Evolutionary conservation across 352 stramenopile genomes (phyloP).

Genomic region (Phytophthora rubi): DNA sequence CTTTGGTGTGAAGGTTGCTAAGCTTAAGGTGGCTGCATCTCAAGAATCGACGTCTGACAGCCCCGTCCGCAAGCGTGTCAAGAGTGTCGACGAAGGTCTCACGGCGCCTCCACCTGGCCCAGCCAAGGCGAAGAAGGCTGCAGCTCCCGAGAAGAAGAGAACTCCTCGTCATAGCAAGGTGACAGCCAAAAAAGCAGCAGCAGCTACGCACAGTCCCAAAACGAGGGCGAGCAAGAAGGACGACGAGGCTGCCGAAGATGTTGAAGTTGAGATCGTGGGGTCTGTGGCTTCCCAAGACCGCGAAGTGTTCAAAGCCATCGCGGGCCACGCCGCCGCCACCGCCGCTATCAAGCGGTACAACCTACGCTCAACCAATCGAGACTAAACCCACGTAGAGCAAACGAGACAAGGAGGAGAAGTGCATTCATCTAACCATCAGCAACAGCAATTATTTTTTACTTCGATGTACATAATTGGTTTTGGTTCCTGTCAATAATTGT

Average conservation of each 20-base stretch:
- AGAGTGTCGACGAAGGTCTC: conserved; percentile 24
- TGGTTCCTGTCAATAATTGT: not conserved
- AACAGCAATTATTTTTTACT: not conserved
- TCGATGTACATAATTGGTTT: too few relatives aligned
- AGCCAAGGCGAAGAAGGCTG: conserved; percentile 23
- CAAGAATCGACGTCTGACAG: conserved; percentile 26
- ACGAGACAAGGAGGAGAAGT: not conserved
- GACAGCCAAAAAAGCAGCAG: conserved; percentile 18
- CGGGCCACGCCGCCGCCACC: conserved; percentile 63
- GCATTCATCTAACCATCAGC: not conserved
- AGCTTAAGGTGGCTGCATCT: conserved; percentile 6
- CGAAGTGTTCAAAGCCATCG: conserved; percentile 63
- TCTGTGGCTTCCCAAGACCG: conserved; percentile 49
- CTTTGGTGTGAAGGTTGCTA: conserved; percentile 15
- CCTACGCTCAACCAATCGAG: conserved; percentile 39
- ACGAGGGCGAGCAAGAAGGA: conserved; percentile 17
- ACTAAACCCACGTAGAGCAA: conserved; percentile 8
- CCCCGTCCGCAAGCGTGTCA: conserved; percentile 38
- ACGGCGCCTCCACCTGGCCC: conserved; percentile 4
- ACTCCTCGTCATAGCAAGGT: conserved; percentile 19
- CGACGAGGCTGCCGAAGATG: conserved; percentile 24
- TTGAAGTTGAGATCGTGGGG: not conserved
- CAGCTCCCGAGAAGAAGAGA: conserved; percentile 27
- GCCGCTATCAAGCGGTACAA: conserved; percentile 61
- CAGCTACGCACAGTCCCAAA: conserved; percentile 5